phyloP scores from a whole-genome alignment of 108 stramenopile genomes.

The Cyclostephanos tholiformis region DNA sequence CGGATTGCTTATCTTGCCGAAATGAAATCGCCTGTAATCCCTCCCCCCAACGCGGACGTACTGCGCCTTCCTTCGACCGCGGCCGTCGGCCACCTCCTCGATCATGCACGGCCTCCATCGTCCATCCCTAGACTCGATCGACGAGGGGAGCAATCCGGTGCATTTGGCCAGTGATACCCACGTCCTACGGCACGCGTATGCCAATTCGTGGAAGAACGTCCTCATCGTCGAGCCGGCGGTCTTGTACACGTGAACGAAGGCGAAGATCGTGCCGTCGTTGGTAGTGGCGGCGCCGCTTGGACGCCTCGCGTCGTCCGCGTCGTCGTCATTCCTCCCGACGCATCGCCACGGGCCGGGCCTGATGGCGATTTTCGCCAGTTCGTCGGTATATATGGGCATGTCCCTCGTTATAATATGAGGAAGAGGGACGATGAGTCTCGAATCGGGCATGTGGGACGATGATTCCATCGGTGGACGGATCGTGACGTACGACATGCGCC shows the following conservation, averaged over 20 bases:
- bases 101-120: slow-evolving; percentile 21
- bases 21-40: background rate
- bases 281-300: no score
- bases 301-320: background rate
- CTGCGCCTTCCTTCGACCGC: slow-evolving; percentile 5
- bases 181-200: slow-evolving; percentile 33
- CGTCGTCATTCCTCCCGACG: slow-evolving; percentile 18
- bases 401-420: background rate
- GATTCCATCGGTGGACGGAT: no score
- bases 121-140: background rate
- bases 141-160: background rate
- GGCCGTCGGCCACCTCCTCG: slow-evolving; percentile 15
- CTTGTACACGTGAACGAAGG: slow-evolving; percentile 67
- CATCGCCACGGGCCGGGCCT: slow-evolving; percentile 36
- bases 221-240: slow-evolving; percentile 62
- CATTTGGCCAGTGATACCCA: slow-evolving; percentile 21
- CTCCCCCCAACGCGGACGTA: background rate
- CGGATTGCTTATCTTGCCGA: slow-evolving; percentile 20
- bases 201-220: slow-evolving; percentile 44
- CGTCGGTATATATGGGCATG: slow-evolving; percentile 22
- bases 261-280: slow-evolving; percentile 40
- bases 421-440: no score
- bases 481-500: no score
- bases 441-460: no score
- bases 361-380: slow-evolving; percentile 20